phyloP scores from a whole-genome alignment of 176 grass and related monocot species.

The Secale cereale region DNA sequence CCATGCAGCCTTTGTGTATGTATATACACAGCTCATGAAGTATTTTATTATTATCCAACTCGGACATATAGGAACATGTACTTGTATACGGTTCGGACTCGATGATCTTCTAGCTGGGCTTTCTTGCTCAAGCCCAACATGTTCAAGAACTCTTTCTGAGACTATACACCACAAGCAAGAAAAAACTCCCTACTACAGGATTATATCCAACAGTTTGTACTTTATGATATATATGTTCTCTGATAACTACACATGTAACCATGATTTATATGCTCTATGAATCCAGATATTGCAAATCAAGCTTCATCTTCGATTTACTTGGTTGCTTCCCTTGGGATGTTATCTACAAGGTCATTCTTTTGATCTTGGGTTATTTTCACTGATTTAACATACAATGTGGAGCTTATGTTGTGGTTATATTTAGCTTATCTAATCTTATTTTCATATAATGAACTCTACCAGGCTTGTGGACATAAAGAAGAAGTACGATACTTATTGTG shows the following conservation, averaged over 20 bases:
- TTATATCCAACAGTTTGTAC: neutral
- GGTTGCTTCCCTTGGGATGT: slow-evolving; percentile 84
- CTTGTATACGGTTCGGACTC: neutral
- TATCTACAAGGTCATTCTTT: slow-evolving; percentile 72
- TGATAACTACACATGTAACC: neutral
- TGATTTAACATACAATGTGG: neutral
- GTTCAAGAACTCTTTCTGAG: neutral
- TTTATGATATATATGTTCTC: neutral
- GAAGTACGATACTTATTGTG: slow-evolving; percentile 91
- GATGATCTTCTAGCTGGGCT: neutral
- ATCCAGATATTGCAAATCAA: slow-evolving; percentile 77
- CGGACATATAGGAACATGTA: neutral
- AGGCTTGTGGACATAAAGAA: slow-evolving; percentile 76
- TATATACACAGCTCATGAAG: neutral
- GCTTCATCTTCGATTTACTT: slow-evolving; percentile 73
- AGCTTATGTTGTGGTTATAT: neutral
- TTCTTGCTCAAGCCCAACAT: neutral
- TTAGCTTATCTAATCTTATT: neutral
- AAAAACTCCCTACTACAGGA: neutral
- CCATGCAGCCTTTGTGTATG: neutral
- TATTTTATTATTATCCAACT: neutral
- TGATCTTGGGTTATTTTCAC: neutral
- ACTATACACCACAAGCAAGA: neutral
- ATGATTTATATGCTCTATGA: neutral
- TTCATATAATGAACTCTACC: neutral